A percentile compares a stretch with the other conserved stretches of the same genome.
Evolutionary conservation across 176 grass and related monocot species (phyloP).

Genomic region (Oryza rufipogon): DNA sequence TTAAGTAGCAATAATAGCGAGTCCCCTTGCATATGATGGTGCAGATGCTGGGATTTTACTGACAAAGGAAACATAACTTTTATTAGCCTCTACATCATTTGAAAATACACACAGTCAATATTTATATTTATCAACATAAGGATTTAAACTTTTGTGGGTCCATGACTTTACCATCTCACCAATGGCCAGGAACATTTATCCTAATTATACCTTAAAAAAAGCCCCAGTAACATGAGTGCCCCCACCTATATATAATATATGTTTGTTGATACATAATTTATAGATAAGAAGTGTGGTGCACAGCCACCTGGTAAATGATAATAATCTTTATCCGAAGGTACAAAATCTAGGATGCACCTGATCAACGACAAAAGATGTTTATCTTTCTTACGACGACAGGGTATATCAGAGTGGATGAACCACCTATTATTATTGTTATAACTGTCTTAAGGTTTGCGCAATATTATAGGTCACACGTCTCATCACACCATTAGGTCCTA

Average conservation of each 20-base stretch:
- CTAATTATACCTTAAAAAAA: too few relatives aligned
- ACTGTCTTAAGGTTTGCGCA: background rate
- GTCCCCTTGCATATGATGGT: too few relatives aligned
- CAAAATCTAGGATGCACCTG: background rate
- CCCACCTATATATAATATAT: background rate
- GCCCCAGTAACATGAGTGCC: background rate
- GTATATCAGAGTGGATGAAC: background rate
- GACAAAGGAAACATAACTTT: too few relatives aligned
- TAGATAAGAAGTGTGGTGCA: background rate
- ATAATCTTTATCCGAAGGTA: background rate
- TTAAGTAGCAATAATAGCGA: too few relatives aligned
- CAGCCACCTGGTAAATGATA: background rate
- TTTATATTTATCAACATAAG: too few relatives aligned
- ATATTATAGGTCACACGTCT: background rate
- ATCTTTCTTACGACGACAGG: background rate
- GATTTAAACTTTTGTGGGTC: too few relatives aligned
- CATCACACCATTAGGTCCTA: background rate
- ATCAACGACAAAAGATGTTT: background rate
- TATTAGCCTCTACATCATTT: too few relatives aligned
- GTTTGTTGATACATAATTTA: background rate
- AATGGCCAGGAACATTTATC: background rate
- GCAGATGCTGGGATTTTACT: too few relatives aligned
- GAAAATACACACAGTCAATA: too few relatives aligned
- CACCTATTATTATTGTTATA: background rate
- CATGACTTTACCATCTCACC: too few relatives aligned